A percentile compares a stretch with the other conserved stretches of the same genome.
These are phyloP conservation scores for Picea abies DNA, from an alignment of 83 land plant genomes.

Conservation along the genomic window DNA sequence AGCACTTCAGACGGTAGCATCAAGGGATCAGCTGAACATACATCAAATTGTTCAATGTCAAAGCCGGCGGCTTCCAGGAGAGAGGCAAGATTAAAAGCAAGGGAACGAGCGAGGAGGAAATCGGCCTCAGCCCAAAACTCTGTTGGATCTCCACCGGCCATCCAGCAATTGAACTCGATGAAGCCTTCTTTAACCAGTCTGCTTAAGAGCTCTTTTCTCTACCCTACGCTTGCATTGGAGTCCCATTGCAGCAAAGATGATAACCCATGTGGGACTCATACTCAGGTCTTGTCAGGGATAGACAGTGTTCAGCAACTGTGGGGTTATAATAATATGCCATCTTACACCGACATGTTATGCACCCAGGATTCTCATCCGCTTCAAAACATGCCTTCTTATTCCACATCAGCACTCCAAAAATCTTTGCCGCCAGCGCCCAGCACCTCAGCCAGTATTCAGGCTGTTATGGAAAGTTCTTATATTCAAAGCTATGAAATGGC, in stretches of 20 bases:
- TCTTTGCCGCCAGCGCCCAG: too few relatives aligned
- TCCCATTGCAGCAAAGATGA: neutral
- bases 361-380: slow-evolving; percentile 9
- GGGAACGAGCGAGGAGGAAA: slow-evolving; percentile 5
- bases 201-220: neutral
- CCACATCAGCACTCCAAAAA: neutral
- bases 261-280: neutral
- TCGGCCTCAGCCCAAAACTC: neutral
- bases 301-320: neutral
- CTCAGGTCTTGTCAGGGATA: too few relatives aligned
- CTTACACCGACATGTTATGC: slow-evolving; percentile 7
- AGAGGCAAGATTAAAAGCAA: slow-evolving; percentile 10
- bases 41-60: neutral
- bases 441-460: neutral
- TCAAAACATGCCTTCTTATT: slow-evolving; percentile 6
- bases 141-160: neutral
- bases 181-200: neutral
- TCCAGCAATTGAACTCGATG: neutral
- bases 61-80: neutral
- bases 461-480: neutral
- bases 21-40: neutral
- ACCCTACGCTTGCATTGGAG: neutral
- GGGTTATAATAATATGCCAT: neutral
- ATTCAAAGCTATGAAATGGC: too few relatives aligned
- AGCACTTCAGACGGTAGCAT: slow-evolving; percentile 17